Evolutionary conservation across 106 monocot genomes (phyloP), one percentile per base, ranked within the genome.

Genomic region (Narthecium ossifragum): DNA sequence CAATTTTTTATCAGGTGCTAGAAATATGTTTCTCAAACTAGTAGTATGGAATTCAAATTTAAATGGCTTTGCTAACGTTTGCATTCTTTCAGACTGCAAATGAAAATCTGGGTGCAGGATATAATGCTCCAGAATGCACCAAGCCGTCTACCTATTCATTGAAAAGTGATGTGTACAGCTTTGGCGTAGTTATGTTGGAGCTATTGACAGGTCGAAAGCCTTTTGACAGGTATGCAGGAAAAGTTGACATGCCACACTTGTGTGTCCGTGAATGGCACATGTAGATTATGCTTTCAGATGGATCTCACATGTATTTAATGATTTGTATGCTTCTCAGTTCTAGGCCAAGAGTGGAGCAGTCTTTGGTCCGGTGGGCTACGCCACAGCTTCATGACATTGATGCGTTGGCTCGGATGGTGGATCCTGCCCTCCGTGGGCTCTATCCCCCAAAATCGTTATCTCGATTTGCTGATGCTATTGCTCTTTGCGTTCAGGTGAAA

Each of bases 151-250:
- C 65, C 17, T 83, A 89, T 45, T 73, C 78, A 34, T 33, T 70
- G 60, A 93, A 89, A 58, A 94, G 93, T 53, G 93, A 94, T 51
- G 80, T 89, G 15, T 94, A 83, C 66, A 78, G 89, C 69, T 94
- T 94, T 55, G 93, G 93, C 29, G 83, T 89, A 21, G 80, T 89
- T 11, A 94, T 94, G 93, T 66, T 94, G 11, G 88, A 94, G 63
- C 66, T 94, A 64, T 70, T 94, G 53, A 85, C 93, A 3, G 93
- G 93, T 21, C 82, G 83, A 33, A 85, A 74, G 55, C 83, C 93
- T 39, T 83, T 74, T 75, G 93, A 94, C 60, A 94, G 82, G 93
- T 93, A 67, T 53, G 8, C 15, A 22, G 8, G 23, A 27, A 8
- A 5, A 21, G 23, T 46, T 46, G 45, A n/a, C 12, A 46, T 37